Evolutionary conservation across 2,329 filamentous ascomycete species (phyloP).

Genomic region (Fusarium avenaceum): DNA sequence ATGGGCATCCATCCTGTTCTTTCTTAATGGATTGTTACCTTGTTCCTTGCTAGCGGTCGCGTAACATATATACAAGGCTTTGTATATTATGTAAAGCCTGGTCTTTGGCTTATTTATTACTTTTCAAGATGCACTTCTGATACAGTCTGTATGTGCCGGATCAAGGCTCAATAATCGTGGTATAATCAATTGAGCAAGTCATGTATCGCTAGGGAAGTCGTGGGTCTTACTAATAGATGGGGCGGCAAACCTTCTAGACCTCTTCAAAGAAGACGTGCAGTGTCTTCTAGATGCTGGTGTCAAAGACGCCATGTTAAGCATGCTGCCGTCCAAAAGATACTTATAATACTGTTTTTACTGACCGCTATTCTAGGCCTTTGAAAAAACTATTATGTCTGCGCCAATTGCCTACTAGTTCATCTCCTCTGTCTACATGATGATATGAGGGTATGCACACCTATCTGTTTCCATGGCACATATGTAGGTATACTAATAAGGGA

Average conservation of each 20-base stretch:
- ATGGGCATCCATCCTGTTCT: not conserved
- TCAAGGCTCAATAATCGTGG: not conserved
- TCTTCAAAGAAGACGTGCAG: not conserved
- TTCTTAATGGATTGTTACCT: not conserved
- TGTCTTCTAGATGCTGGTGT: not conserved
- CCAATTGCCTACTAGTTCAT: not conserved
- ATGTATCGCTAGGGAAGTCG: not conserved
- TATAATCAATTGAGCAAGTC: not conserved
- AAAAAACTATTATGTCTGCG: not conserved
- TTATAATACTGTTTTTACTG: not conserved
- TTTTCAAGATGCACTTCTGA: not conserved
- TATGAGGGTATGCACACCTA: not conserved
- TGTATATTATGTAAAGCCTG: not conserved
- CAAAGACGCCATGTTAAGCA: slow-evolving; percentile 15
- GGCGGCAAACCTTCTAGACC: slow-evolving; percentile 1
- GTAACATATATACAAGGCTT: not conserved
- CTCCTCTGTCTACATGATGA: not conserved
- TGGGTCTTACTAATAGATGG: not conserved
- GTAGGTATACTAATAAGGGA: not conserved
- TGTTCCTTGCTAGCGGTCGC: not conserved
- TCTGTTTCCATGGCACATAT: not conserved
- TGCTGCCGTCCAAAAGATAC: not conserved
- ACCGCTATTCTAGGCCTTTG: slow-evolving; percentile 2
- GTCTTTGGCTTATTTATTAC: not conserved
- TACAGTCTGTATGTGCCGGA: not conserved